phyloP scores from a whole-genome alignment of 1,284 basidiomycete genomes.

The Volvariella surrecta region DNA sequence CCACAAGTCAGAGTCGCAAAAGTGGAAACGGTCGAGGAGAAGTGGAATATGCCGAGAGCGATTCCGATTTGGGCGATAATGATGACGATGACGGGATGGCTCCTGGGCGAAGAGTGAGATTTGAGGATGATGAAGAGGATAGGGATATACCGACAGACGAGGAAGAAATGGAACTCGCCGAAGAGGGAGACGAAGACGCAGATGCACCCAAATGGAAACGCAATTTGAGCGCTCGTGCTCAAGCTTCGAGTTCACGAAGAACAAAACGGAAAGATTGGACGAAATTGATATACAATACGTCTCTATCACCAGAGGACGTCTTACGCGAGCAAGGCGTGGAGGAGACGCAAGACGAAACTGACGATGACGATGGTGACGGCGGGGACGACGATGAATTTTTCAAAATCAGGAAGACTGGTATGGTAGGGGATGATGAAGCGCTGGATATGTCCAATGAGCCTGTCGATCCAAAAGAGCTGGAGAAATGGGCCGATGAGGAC shows the following conservation, averaged over 20 bases:
- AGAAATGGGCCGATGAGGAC: slow-evolving; percentile 79
- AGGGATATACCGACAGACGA: slow-evolving; percentile 48
- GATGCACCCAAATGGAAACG: slow-evolving; percentile 70
- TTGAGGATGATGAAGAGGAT: slow-evolving; percentile 47
- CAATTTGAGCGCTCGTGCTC: slow-evolving; percentile 59
- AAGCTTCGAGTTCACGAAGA: slow-evolving; percentile 33
- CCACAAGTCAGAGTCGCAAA: slow-evolving; percentile 23
- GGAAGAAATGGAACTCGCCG: slow-evolving; percentile 31
- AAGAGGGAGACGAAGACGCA: slow-evolving; percentile 28
- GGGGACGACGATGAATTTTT: slow-evolving; percentile 76
- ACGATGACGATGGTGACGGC: slow-evolving; percentile 27
- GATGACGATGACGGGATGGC: slow-evolving; percentile 33
- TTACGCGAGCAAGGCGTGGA: slow-evolving; percentile 30
- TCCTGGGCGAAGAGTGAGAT: slow-evolving; percentile 19
- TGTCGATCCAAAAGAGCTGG: slow-evolving; percentile 40
- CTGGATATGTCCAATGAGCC: slow-evolving; percentile 68
- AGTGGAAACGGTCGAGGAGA: slow-evolving; percentile 28
- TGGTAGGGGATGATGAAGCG: slow-evolving; percentile 38
- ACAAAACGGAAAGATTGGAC: slow-evolving; percentile 65
- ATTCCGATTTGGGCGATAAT: slow-evolving; percentile 61
- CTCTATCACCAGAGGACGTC: slow-evolving; percentile 68
- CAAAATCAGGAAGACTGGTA: slow-evolving; percentile 38
- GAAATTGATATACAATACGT: slow-evolving; percentile 76
- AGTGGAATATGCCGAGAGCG: slow-evolving; percentile 72
- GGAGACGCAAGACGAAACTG: slow-evolving; percentile 17